A percentile compares a stretch with the other conserved stretches of the same genome.
These are phyloP conservation scores for Penicillium sp. DNA, from an alignment of 2,329 filamentous ascomycete species.

Conservation along the genomic window DNA sequence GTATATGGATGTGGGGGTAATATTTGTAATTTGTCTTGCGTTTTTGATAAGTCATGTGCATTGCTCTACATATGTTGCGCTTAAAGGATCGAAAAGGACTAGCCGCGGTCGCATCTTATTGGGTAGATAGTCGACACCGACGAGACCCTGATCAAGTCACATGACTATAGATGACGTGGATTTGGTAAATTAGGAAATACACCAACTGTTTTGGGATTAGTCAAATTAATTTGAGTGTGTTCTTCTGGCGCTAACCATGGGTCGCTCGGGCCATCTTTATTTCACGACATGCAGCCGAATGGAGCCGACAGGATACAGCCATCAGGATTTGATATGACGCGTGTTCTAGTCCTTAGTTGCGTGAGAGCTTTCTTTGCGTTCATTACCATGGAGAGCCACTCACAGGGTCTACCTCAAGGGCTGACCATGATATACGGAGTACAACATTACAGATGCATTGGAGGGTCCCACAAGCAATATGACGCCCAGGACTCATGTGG, in stretches of 20 bases:
- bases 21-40: neutral
- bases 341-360: neutral
- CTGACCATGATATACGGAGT: neutral
- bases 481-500: conserved; percentile 15
- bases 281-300: neutral
- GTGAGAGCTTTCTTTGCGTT: neutral
- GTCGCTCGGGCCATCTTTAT: neutral
- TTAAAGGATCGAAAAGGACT: neutral
- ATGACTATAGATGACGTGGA: neutral
- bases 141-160: neutral
- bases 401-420: neutral
- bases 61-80: neutral
- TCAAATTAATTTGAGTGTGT: neutral
- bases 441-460: neutral
- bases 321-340: neutral
- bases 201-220: neutral
- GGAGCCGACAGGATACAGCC: neutral
- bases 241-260: neutral
- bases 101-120: neutral
- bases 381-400: neutral
- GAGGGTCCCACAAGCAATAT: neutral
- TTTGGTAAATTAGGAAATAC: neutral
- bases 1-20: neutral
- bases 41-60: neutral
- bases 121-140: neutral